A percentile compares a stretch with the other conserved stretches of the same genome.
These are phyloP conservation scores for Fusarium nodosum DNA, from an alignment of 2,329 filamentous ascomycete genomes.

Conservation along the genomic window DNA sequence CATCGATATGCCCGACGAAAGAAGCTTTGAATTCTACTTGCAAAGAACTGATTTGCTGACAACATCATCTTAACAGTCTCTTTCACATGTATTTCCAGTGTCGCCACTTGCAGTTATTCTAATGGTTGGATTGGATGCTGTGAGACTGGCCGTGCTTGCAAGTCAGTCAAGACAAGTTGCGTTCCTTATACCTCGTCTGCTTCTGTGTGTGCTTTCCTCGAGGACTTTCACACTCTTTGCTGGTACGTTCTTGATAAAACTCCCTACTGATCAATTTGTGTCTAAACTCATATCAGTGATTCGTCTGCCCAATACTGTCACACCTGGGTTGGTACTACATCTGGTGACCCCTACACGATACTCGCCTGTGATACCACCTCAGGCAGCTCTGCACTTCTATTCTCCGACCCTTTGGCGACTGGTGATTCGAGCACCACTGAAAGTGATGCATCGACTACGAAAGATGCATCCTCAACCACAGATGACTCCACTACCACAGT, in stretches of 20 bases:
- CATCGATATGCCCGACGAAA: neutral
- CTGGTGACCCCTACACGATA: conserved; percentile 42
- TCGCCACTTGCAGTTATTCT: conserved; percentile 48
- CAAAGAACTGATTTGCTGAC: conserved; percentile 1
- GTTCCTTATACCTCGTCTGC: conserved; percentile 50
- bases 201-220: conserved; percentile 45
- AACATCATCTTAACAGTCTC: conserved; percentile 41
- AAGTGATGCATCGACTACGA: conserved; percentile 25
- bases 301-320: conserved; percentile 44
- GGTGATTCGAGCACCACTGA: conserved; percentile 20
- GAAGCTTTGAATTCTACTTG: neutral
- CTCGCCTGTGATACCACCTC: conserved; percentile 48
- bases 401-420: conserved; percentile 50
- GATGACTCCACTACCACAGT: conserved; percentile 16
- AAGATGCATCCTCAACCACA: conserved; percentile 18
- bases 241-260: conserved; percentile 47
- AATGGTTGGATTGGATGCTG: conserved; percentile 53
- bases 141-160: conserved; percentile 48
- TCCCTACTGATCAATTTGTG: neutral
- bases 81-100: conserved; percentile 49
- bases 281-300: conserved; percentile 37
- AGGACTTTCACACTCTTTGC: conserved; percentile 55
- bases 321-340: conserved; percentile 50
- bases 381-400: conserved; percentile 49
- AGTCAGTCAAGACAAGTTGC: conserved; percentile 52